Evolutionary conservation across 169 alveolate species (phyloP).

Genomic region (Plasmodium gonderi): DNA sequence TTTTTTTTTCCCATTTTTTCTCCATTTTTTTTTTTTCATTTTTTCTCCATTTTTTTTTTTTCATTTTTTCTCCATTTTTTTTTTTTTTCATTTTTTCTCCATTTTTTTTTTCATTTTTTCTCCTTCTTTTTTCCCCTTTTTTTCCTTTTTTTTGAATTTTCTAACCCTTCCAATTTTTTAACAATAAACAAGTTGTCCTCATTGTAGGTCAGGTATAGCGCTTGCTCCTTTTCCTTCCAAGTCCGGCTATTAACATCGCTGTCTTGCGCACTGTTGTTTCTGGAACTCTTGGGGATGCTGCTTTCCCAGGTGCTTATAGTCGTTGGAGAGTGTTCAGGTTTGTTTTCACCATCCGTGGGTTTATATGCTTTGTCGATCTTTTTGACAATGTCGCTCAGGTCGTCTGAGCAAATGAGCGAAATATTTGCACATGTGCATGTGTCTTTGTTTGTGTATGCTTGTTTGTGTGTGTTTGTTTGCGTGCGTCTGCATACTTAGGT

Average conservation of each 20-base stretch:
- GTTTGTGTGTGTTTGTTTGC: background rate
- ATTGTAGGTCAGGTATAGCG: constrained; percentile 18
- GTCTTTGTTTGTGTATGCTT: background rate
- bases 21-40: background rate
- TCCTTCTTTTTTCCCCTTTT: background rate
- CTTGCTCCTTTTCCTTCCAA: background rate
- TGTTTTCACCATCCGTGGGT: background rate
- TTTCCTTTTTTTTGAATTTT: background rate
- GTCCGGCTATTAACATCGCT: background rate
- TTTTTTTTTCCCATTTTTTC: background rate
- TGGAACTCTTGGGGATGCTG: no score
- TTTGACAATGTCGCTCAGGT: constrained; percentile 38
- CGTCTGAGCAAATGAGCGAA: background rate
- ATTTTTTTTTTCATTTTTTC: background rate
- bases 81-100: background rate
- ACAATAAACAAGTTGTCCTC: constrained; percentile 36
- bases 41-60: background rate
- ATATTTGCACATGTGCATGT: background rate
- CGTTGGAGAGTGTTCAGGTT: background rate
- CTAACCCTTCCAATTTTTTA: constrained; percentile 46
- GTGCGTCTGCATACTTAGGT: background rate
- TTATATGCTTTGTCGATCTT: constrained; percentile 22
- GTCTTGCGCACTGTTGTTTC: no score
- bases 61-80: background rate
- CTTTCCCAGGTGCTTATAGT: background rate